phyloP scores from a whole-genome alignment of 768 basidiomycete genomes.

The Pisolithus microcarpus region DNA sequence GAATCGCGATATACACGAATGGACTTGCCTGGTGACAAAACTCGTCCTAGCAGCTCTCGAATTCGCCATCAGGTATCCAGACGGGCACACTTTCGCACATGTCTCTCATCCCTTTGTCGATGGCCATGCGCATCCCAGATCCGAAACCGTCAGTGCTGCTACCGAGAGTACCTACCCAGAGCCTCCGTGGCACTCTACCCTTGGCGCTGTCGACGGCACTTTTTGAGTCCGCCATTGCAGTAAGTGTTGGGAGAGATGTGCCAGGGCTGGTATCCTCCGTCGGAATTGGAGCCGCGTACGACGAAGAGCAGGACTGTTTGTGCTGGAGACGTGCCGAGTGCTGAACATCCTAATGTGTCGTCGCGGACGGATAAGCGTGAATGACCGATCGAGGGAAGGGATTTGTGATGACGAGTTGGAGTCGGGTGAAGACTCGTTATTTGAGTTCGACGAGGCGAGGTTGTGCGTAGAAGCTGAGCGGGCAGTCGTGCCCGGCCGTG shows the following conservation, averaged over 20 bases:
- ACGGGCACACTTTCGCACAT: constrained; percentile 46
- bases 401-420: neutral
- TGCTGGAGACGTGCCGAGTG: constrained; percentile 38
- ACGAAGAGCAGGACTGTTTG: constrained; percentile 44
- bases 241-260: constrained; percentile 58
- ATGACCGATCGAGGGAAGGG: constrained; percentile 19
- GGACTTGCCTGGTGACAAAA: constrained; percentile 69
- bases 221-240: constrained; percentile 79
- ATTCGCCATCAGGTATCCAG: constrained; percentile 79
- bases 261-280: constrained; percentile 28
- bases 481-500: constrained; percentile 8
- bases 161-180: constrained; percentile 71
- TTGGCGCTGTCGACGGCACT: constrained; percentile 69
- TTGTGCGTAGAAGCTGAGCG: constrained; percentile 15
- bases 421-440: constrained; percentile 6
- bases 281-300: constrained; percentile 26
- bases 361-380: constrained; percentile 25
- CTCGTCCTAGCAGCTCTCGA: constrained; percentile 74
- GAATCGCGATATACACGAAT: constrained; percentile 9
- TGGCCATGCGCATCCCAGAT: constrained; percentile 45
- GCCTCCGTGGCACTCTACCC: constrained; percentile 41
- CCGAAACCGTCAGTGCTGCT: constrained; percentile 59
- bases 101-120: constrained; percentile 45
- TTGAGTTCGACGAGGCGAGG: constrained; percentile 2
- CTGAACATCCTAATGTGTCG: constrained; percentile 38